Percentiles rank a stretch among this genome's conserved stretches.
phyloP scores from a whole-genome alignment of 2,329 filamentous ascomycete species.

The Calonectria henricotiae region DNA sequence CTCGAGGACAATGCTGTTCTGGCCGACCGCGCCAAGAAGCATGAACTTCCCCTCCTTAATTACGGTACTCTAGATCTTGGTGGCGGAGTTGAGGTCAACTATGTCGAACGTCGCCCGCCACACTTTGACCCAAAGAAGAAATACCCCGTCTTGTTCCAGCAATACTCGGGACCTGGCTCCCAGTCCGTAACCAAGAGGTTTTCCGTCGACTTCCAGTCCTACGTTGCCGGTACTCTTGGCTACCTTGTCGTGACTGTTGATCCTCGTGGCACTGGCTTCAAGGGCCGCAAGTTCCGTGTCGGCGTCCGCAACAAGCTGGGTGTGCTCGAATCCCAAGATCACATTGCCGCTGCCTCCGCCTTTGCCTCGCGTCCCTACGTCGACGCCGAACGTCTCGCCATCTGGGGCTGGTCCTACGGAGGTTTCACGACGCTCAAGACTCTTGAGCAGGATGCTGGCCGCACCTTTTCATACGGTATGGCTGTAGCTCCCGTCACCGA shows the following conservation, averaged over 20 bases:
- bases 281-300: conserved; percentile 87
- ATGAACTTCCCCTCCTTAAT: conserved; percentile 86
- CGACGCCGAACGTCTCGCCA: conserved; percentile 85
- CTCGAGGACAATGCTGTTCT: conserved; percentile 86
- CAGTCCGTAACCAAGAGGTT: conserved; percentile 89
- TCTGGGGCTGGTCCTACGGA: conserved; percentile 99
- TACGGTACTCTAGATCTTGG: conserved; percentile 87
- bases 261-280: conserved; percentile 91
- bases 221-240: conserved; percentile 86
- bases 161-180: conserved; percentile 96
- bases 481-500: conserved; percentile 98
- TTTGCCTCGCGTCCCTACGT: conserved; percentile 89
- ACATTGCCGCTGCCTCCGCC: conserved; percentile 90
- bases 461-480: conserved; percentile 97
- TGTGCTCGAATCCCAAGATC: conserved; percentile 87
- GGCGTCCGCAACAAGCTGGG: conserved; percentile 89
- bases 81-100: conserved; percentile 81
- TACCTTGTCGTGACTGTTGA: conserved; percentile 98
- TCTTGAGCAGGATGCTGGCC: conserved; percentile 89
- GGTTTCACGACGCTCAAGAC: conserved; percentile 97
- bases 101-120: conserved; percentile 88
- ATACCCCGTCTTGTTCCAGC: conserved; percentile 95
- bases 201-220: conserved; percentile 89
- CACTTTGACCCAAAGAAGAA: conserved; percentile 88
- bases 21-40: conserved; percentile 78